Evolutionary conservation across 2,329 filamentous ascomycete species (phyloP).

Genomic region (Ophiostoma novo-ulmi): DNA sequence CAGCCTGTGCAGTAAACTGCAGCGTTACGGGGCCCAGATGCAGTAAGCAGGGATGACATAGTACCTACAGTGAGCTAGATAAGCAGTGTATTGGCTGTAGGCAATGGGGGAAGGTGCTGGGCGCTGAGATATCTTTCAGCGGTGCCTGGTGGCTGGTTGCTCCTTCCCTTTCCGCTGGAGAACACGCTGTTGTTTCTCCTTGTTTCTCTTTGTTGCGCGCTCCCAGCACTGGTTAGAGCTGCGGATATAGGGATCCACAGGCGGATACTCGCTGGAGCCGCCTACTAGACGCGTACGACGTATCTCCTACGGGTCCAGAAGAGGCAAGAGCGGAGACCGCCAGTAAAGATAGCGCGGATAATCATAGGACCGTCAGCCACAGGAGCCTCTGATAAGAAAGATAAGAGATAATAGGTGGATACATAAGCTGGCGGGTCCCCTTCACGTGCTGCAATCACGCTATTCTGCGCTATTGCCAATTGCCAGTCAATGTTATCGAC

Average conservation of each 20-base stretch:
- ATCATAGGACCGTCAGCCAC: constrained; percentile 14
- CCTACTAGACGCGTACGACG: constrained; percentile 5
- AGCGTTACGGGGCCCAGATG: background rate
- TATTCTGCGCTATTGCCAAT: background rate
- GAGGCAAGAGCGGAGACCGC: background rate
- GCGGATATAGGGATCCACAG: constrained; percentile 11
- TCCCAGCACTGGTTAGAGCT: background rate
- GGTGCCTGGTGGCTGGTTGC: background rate
- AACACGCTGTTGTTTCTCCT: constrained; percentile 9
- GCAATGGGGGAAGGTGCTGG: too few relatives aligned
- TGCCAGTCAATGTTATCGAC: background rate
- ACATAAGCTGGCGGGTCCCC: background rate
- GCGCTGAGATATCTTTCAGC: background rate
- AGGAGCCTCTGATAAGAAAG: background rate
- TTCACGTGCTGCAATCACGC: constrained; percentile 13
- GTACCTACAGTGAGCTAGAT: background rate
- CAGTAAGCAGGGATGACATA: background rate
- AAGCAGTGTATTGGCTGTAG: too few relatives aligned
- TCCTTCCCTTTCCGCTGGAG: constrained; percentile 1
- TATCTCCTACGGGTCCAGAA: constrained; percentile 8
- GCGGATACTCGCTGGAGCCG: background rate
- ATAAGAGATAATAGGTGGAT: background rate
- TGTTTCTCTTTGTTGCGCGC: background rate
- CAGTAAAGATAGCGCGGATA: constrained; percentile 10
- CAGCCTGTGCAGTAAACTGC: background rate